Base-by-base conservation (phyloP, 176 grass and related monocot genomes). In the Guadua angustifolia region DNA sequence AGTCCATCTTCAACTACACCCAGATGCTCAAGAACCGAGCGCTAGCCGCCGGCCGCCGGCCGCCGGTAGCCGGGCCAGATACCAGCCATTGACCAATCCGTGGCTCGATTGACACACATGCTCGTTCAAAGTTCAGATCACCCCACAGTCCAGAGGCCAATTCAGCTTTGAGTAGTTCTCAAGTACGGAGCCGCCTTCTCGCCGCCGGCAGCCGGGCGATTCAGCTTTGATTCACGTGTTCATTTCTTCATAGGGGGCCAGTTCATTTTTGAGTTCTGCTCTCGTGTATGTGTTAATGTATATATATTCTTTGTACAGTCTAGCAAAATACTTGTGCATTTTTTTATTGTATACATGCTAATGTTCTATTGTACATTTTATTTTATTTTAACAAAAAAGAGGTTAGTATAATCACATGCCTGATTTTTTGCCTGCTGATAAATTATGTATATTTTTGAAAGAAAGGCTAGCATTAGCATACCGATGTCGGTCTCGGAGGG, bases 1-100 rank as follows among this genome's bases (percentile, higher is more conserved):
- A 75, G 33, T 90, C 89, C 80, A 87, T 90, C 89, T 74, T 62
- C 84, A 87, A 84, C 80, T 90, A 90, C 89, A 90, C 88, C 66
- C 84, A 87, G 74, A 90, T 79, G 88, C 88, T 90, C 74, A 83
- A 83, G 79, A 22, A 38, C 72, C 79, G 83, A 16, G 85, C 77
- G 3, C 5, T 12, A 5, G 83, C 45, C 78, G 44, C 9, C 59
- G 51, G 5, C 45, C 5, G 40, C 42, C 42, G 18, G 22, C 32
- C 13, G 76, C 3, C 55, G 2, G 59, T 14, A 5, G 56, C 55
- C 24, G 13, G 13, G 21, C 45, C 56, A 18, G 44, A 19, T 24
- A 47, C 40, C 42, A 6, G 32, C 29, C 58, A 46, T 32, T 39
- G 40, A 25, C 24, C 68, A 42, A 25, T 71, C 9, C 68, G 16